Evolutionary conservation across 805 yeast genomes (phyloP), one percentile per base, ranked within the genome.

Genomic region (Nakazawaea laoshanensis): DNA sequence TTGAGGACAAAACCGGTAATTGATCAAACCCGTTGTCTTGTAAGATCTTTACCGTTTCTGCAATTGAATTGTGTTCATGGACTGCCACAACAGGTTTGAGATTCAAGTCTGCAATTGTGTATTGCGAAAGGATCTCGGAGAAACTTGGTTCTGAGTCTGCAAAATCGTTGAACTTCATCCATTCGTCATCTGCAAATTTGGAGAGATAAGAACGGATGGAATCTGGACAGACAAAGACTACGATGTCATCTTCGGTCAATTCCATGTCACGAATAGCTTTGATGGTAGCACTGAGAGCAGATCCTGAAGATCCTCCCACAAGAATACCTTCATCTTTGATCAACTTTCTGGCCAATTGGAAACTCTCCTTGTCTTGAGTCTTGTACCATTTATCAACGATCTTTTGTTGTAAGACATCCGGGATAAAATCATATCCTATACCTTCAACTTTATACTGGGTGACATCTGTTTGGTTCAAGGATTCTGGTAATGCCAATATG

Each of bases 291-390:
- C 80, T 77, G 46, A 84, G 70, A 7, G 95, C 88, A 45, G 80
- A 68, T 39, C 95, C 95, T 11, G 88, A 77, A 7, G 88, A 78
- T n/a, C 95, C 95, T 51, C 95, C 95, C 32, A 84, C 86, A 32
- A 84, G 64, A 35, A 84, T 74, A 55, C 95, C 95, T 59, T 84
- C 95, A 51, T 82, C 88, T 32, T 77, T 63, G 46, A 84, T 84
- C 43, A 84, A 66, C 59, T 86, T 76, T 63, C 95, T 70, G 24
- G 94, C 89, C 46, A 79, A 72, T 36, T 73, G 65, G 63, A 84
- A 85, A 24, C 89, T 73, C 42, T 79, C 87, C 38, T 75, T 69
- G 53, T 84, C 95, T 44, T 81, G 87, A 27, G 94, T 83, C 65
- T 84, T 84, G 65, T 78, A 70, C 95, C 95, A 84, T 41, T 65